These are phyloP conservation scores for Neofusicoccum laricinum DNA, from an alignment of 2,329 filamentous ascomycete genomes.

Conservation along the genomic window DNA sequence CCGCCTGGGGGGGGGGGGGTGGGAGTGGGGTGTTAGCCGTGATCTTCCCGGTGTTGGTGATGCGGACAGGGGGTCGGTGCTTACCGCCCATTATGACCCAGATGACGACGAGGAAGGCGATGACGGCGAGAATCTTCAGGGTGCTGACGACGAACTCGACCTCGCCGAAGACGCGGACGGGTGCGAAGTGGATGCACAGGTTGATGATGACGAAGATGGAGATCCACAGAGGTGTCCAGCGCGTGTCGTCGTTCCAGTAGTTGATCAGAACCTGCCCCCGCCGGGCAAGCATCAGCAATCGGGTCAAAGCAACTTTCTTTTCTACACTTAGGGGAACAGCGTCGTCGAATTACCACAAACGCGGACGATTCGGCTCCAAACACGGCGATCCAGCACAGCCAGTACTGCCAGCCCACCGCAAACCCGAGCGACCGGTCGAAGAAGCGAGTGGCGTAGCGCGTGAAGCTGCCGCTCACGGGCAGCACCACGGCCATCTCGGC, in stretches of 20 bases:
- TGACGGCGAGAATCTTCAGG: constrained; percentile 80
- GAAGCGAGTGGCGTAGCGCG: constrained; percentile 92
- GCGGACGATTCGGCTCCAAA: constrained; percentile 39
- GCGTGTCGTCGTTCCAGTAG: constrained; percentile 67
- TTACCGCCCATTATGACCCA: constrained; percentile 79
- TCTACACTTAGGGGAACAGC: constrained; percentile 36
- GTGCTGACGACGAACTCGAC: constrained; percentile 85
- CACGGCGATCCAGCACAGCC: constrained; percentile 80
- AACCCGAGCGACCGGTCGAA: constrained; percentile 92
- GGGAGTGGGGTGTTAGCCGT: constrained; percentile 46
- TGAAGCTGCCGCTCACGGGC: constrained; percentile 88
- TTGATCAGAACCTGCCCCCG: constrained; percentile 79
- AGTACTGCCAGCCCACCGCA: constrained; percentile 94
- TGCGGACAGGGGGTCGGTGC: constrained; percentile 42
- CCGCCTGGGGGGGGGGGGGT: constrained; percentile 69
- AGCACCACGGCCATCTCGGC: constrained; percentile 89
- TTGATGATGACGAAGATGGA: constrained; percentile 78
- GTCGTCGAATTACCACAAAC: constrained; percentile 48
- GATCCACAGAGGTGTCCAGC: constrained; percentile 62
- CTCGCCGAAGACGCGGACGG: constrained; percentile 84
- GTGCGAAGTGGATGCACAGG: constrained; percentile 79
- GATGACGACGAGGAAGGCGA: constrained; percentile 85
- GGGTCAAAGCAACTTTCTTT: background rate
- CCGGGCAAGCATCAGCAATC: constrained; percentile 71
- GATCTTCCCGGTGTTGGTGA: background rate